phyloP scores from a whole-genome alignment of 2,329 filamentous ascomycete genomes.

The Verticillium alfalfae region DNA sequence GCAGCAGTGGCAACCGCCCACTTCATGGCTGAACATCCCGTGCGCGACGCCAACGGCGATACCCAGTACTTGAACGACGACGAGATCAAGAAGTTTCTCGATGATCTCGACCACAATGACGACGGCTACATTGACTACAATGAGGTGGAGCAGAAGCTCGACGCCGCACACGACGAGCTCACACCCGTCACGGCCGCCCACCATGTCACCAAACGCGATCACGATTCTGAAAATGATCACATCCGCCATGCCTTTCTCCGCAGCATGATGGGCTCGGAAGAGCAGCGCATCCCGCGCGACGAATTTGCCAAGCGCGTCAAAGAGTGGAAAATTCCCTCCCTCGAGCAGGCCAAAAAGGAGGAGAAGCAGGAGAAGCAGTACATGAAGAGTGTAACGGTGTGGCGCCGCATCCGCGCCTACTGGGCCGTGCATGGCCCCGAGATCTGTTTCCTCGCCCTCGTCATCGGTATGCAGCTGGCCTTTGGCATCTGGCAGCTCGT shows the following conservation, averaged over 20 bases:
- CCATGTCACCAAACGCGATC: constrained; percentile 32
- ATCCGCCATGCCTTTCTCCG: constrained; percentile 45
- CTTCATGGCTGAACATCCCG: constrained; percentile 18
- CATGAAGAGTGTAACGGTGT: constrained; percentile 35
- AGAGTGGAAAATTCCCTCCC: constrained; percentile 40
- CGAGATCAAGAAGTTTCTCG: constrained; percentile 46
- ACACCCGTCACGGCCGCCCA: constrained; percentile 38
- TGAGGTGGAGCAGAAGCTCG: constrained; percentile 47
- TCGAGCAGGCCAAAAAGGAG: constrained; percentile 40
- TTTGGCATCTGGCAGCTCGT: constrained; percentile 51
- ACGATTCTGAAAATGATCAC: constrained; percentile 20
- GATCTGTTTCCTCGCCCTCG: constrained; percentile 41
- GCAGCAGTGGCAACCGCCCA: background rate
- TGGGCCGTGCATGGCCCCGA: constrained; percentile 51
- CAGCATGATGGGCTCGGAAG: constrained; percentile 38
- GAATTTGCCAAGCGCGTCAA: constrained; percentile 39
- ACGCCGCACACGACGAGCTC: constrained; percentile 45
- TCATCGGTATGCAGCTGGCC: constrained; percentile 39
- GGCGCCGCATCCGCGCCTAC: constrained; percentile 42
- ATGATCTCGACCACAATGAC: constrained; percentile 44
- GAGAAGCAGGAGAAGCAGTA: constrained; percentile 40
- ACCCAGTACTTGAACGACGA: constrained; percentile 33
- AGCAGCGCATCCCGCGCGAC: constrained; percentile 34
- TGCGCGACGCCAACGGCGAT: constrained; percentile 15
- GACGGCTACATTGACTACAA: constrained; percentile 46